Evolutionary conservation across 805 yeast species (phyloP), one percentile per base, ranked within the genome.

Genomic region (Wickerhamomyces ciferrii): DNA sequence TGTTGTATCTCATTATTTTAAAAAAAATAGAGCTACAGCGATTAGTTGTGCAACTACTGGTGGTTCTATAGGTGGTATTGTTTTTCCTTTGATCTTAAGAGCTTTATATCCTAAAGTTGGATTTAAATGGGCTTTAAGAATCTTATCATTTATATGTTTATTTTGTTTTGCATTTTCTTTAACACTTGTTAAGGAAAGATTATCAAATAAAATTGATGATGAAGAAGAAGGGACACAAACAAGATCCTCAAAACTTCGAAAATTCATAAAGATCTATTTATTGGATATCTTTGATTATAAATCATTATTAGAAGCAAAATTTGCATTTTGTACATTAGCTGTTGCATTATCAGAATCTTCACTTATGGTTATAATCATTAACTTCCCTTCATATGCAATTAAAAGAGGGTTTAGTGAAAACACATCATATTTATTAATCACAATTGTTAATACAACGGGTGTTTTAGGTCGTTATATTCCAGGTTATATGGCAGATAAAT

Each of bases 1-100:
- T 8, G 78, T 76, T 21, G 70, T 82, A 2, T 78, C 83, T 19
- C 87, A 84, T 49, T 84, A 85, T 83, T 84, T 83, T 57, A 66
- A 69, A 41, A 67, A 64, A 42, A 81, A 70, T 54, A 68, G 90
- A 56, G 89, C 84, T 2, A 63, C 71, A 46, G 84, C 83, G 0
- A 68, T 72, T 8, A 77, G 80, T 9, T 47, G 72, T 1, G 76
- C 80, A 0, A 72, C 76, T 4, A 66, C 70, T 49, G 83, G 83
- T 15, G 83, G 82, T 2, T 74, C 80, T 23, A 46, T 79, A n/a
- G 84, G 84, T 31, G 84, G 84, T 42, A 66, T 78, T 44, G 54
- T 75, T 36, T 75, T 81, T 61, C 83, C 85, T 4, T 62, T 78
- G 37, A 72, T 79, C 66, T 68, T 81, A 48, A 68, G 79, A 48